These are phyloP conservation scores for Thelephora aurantiotincta DNA, from an alignment of 768 basidiomycete species.

Conservation along the genomic window DNA sequence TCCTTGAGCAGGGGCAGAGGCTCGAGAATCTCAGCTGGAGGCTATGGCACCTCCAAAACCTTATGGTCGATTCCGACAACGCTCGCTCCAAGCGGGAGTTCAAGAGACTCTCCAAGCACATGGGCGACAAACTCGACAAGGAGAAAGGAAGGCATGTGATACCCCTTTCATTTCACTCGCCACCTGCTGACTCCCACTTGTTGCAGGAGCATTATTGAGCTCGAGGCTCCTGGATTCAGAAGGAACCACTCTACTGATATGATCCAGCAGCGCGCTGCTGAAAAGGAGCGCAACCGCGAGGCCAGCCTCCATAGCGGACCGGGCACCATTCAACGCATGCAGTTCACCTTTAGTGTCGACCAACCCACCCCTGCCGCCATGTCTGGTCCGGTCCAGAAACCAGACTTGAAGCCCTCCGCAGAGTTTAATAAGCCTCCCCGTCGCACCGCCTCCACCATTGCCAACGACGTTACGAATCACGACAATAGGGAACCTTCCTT, in stretches of 20 bases:
- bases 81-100: slow-evolving; percentile 83
- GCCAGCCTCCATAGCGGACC: slow-evolving; percentile 42
- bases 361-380: slow-evolving; percentile 36
- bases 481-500: slow-evolving; percentile 23
- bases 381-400: slow-evolving; percentile 41
- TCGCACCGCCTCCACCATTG: slow-evolving; percentile 22
- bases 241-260: slow-evolving; percentile 70
- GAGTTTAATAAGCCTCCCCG: slow-evolving; percentile 37
- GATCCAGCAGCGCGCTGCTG: slow-evolving; percentile 65
- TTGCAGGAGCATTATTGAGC: slow-evolving; percentile 67
- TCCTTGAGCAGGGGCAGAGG: slow-evolving; percentile 81
- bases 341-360: slow-evolving; percentile 81
- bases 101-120: slow-evolving; percentile 75
- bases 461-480: slow-evolving; percentile 10
- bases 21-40: slow-evolving; percentile 90
- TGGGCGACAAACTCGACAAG: slow-evolving; percentile 88
- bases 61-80: slow-evolving; percentile 86
- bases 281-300: slow-evolving; percentile 71
- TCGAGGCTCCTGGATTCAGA: slow-evolving; percentile 72
- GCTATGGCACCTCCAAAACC: slow-evolving; percentile 83
- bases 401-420: slow-evolving; percentile 48
- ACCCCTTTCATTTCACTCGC: slow-evolving; percentile 1
- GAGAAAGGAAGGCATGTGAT: slow-evolving; percentile 73
- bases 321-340: slow-evolving; percentile 76
- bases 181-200: slow-evolving; percentile 2